Evolutionary conservation across 2,329 filamentous ascomycete species (phyloP).

Genomic region (Fusarium poae): DNA sequence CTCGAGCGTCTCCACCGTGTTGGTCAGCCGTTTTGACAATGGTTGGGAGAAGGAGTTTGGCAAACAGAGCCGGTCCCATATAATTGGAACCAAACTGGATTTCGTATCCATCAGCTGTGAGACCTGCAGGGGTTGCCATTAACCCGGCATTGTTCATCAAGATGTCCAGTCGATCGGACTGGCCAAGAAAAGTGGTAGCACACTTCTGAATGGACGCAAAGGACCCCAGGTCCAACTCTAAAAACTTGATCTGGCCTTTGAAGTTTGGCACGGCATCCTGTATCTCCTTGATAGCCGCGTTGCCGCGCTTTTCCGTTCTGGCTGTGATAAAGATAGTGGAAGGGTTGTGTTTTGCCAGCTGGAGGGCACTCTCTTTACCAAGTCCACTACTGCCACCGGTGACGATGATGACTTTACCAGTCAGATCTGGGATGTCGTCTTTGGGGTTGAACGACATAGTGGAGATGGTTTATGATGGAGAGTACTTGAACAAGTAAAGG

Average conservation of each 20-base stretch:
- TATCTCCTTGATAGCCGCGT: neutral
- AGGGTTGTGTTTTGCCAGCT: neutral
- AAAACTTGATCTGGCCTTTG: neutral
- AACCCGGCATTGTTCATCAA: neutral
- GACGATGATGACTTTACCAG: neutral
- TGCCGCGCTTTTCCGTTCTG: neutral
- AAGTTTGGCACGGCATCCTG: neutral
- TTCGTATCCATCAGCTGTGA: neutral
- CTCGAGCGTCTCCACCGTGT: neutral
- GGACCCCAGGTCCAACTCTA: neutral
- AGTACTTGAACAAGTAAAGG: accelerated
- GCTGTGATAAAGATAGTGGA: neutral
- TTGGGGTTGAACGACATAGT: neutral
- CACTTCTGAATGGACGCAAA: neutral
- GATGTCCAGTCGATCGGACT: accelerated
- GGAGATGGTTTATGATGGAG: neutral
- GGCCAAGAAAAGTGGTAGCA: accelerated
- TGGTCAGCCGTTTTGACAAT: neutral
- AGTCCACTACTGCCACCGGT: neutral
- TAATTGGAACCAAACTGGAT: neutral
- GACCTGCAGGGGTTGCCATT: neutral
- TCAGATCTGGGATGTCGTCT: neutral
- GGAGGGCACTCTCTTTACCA: neutral
- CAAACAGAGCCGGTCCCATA: neutral
- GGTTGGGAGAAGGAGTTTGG: neutral